Percentiles rank a stretch among this genome's conserved stretches.
Evolutionary conservation across 1,284 basidiomycete species (phyloP).

Genomic region (Ganoderma meredithae): DNA sequence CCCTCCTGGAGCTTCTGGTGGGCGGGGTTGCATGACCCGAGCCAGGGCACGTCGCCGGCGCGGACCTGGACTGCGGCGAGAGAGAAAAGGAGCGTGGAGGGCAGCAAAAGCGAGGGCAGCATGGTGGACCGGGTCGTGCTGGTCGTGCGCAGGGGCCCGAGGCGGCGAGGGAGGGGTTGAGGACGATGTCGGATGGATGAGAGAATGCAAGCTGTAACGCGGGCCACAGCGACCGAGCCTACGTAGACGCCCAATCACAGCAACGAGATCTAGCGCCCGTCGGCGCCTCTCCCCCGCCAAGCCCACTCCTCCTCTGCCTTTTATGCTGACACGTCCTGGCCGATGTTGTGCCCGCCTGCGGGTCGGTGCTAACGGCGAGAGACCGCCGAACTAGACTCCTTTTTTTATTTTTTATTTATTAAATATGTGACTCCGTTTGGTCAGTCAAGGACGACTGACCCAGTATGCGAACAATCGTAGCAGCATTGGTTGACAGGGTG

Average conservation of each 20-base stretch:
- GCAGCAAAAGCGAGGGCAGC: constrained; percentile 40
- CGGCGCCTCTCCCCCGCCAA: neutral
- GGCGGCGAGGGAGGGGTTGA: neutral
- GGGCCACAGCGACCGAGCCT: neutral
- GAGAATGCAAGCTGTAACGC: neutral
- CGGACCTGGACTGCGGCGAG: constrained; percentile 42
- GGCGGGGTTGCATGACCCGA: constrained; percentile 56
- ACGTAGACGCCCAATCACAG: constrained; percentile 4
- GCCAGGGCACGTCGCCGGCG: constrained; percentile 54
- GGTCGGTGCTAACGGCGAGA: neutral
- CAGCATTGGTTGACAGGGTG: neutral
- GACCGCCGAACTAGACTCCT: neutral
- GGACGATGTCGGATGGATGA: neutral
- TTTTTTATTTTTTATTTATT: no score
- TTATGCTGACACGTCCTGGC: neutral
- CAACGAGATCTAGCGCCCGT: neutral
- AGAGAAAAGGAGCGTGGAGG: constrained; percentile 51
- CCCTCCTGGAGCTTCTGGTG: constrained; percentile 75
- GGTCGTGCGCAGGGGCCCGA: constrained; percentile 1
- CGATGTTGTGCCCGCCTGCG: neutral
- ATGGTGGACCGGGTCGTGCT: constrained; percentile 11
- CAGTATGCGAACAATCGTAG: neutral
- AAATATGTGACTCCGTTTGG: no score
- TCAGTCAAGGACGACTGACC: neutral
- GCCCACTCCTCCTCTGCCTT: neutral